Evolutionary conservation across 805 yeast genomes (phyloP).

Genomic region (Saccharomycopsis capsularis): DNA sequence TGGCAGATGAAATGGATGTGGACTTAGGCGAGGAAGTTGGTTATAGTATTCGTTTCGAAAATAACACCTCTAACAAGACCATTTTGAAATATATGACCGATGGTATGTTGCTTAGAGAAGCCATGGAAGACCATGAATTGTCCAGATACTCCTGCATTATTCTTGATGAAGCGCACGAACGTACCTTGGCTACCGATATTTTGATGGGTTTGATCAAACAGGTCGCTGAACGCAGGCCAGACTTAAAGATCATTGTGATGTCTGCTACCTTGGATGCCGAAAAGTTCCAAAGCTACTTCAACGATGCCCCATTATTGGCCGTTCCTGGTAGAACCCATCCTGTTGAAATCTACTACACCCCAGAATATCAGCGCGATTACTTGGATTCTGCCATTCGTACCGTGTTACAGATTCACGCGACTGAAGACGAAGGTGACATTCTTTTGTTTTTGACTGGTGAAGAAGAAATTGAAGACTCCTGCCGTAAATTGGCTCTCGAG

Average conservation of each 20-base stretch:
- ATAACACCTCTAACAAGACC: constrained; percentile 73
- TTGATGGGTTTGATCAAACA: constrained; percentile 91
- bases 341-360: constrained; percentile 93
- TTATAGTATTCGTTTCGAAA: constrained; percentile 89
- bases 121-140: constrained; percentile 90
- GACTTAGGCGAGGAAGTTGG: constrained; percentile 91
- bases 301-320: constrained; percentile 86
- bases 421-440: constrained; percentile 91
- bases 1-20: constrained; percentile 96
- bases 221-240: constrained; percentile 71
- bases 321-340: constrained; percentile 99
- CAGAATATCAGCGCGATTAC: constrained; percentile 93
- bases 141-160: constrained; percentile 80
- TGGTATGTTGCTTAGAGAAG: constrained; percentile 96
- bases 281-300: constrained; percentile 85
- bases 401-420: constrained; percentile 92
- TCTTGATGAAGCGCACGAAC: constrained; percentile 96
- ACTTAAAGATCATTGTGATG: constrained; percentile 88
- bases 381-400: constrained; percentile 93
- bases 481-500: constrained; percentile 79
- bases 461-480: constrained; percentile 96
- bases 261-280: constrained; percentile 97
- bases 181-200: constrained; percentile 94
- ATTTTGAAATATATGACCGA: constrained; percentile 94
- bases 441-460: constrained; percentile 88